Evolutionary conservation across 139 green algal species (phyloP).

Genomic region (Pseudopediastrum boryanum): DNA sequence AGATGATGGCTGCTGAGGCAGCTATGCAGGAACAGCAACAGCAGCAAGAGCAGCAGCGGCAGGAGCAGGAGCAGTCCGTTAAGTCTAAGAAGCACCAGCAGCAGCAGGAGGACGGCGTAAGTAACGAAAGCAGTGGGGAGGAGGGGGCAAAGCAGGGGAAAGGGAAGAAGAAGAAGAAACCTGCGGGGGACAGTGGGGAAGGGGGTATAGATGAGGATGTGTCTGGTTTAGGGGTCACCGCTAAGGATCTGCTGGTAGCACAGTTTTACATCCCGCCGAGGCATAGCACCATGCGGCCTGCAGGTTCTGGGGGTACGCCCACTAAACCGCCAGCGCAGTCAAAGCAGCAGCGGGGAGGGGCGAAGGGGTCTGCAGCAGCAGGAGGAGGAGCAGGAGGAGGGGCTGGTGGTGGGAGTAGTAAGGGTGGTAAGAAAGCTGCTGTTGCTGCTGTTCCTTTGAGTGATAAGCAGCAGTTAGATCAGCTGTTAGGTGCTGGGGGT

Average conservation of each 20-base stretch:
- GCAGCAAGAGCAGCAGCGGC: slow-evolving; percentile 10
- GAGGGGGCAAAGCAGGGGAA: neutral
- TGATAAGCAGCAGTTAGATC: no score
- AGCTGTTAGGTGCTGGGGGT: no score
- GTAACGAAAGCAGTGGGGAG: neutral
- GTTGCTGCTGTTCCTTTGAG: slow-evolving; percentile 3
- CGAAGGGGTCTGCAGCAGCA: neutral
- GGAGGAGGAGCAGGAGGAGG: neutral
- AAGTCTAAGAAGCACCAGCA: no score
- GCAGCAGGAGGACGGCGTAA: slow-evolving; percentile 9
- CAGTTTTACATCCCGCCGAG: no score
- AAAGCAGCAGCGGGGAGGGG: neutral
- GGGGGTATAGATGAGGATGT: no score
- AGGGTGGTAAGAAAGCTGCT: slow-evolving; percentile 1
- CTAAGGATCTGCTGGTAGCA: no score
- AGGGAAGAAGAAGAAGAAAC: no score
- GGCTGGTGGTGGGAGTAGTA: neutral
- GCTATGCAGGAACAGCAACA: neutral
- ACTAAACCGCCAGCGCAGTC: no score
- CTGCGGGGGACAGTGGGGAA: no score
- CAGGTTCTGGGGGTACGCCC: no score
- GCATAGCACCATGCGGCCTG: no score
- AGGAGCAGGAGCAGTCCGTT: slow-evolving; percentile 23
- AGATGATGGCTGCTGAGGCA: neutral
- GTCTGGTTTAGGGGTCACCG: no score